These are phyloP conservation scores for Argentina anserina DNA, from an alignment of 306 rosid species.

Conservation along the genomic window DNA sequence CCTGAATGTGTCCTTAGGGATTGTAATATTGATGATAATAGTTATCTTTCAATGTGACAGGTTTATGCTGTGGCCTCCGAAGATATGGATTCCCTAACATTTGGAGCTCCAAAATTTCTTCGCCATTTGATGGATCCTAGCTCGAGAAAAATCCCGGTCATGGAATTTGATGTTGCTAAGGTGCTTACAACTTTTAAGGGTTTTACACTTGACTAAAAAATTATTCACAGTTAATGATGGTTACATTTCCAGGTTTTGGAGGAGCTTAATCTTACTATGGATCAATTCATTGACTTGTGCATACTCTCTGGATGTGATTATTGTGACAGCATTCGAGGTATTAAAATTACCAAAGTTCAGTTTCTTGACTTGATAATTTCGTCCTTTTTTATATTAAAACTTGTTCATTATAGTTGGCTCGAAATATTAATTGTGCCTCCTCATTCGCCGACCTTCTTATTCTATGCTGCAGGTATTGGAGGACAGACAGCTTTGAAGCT, in stretches of 20 bases:
- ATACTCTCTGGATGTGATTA: constrained; percentile 98
- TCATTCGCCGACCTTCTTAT: constrained; percentile 12
- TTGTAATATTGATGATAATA: background rate
- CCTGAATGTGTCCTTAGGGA: background rate
- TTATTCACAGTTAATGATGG: constrained; percentile 23
- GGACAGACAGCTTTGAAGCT: constrained; percentile 94
- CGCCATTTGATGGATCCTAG: constrained; percentile 99
- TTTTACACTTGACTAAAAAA: background rate
- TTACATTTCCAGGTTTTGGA: constrained; percentile 66
- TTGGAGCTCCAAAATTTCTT: constrained; percentile 92
- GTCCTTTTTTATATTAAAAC: background rate
- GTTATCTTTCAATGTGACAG: constrained; percentile 32
- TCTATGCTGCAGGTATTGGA: constrained; percentile 74
- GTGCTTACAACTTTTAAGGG: constrained; percentile 37
- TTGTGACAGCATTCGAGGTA: constrained; percentile 93
- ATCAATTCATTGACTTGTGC: constrained; percentile 91
- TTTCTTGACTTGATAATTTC: background rate
- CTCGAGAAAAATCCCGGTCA: constrained; percentile 91
- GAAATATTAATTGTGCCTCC: constrained; percentile 20
- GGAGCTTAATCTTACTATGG: constrained; percentile 80
- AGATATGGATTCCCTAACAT: constrained; percentile 95
- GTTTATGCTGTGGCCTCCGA: constrained; percentile 97
- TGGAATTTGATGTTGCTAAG: constrained; percentile 93
- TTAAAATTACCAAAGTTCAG: constrained; percentile 10
- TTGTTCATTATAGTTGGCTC: background rate